These are phyloP conservation scores for Colletotrichum musae DNA, from an alignment of 2,329 filamentous ascomycete genomes.

Conservation along the genomic window DNA sequence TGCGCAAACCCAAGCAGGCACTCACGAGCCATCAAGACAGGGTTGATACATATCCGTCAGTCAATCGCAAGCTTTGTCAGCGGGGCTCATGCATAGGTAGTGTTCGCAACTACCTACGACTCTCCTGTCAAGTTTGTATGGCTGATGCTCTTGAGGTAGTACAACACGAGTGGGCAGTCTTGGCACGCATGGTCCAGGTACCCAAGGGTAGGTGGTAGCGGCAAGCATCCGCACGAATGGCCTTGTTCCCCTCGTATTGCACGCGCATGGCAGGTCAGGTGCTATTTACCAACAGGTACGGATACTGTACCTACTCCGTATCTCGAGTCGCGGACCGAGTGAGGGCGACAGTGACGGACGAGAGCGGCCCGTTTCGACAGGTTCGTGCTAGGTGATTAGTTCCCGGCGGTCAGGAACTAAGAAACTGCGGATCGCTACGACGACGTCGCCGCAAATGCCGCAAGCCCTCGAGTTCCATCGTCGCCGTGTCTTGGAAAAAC, in stretches of 20 bases:
- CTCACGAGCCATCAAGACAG: too few species aligned
- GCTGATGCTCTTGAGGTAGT: neutral
- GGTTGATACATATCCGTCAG: neutral
- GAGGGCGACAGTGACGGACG: conserved; percentile 13
- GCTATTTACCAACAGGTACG: neutral
- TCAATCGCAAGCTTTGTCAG: neutral
- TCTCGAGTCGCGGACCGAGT: conserved; percentile 2
- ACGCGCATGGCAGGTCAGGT: neutral
- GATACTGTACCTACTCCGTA: neutral
- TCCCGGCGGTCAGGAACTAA: conserved; percentile 8
- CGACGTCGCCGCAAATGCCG: neutral
- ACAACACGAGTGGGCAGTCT: neutral
- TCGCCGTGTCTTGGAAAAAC: neutral
- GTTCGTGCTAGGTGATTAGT: conserved; percentile 17
- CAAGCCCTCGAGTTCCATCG: neutral
- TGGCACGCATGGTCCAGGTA: neutral
- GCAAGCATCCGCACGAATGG: neutral
- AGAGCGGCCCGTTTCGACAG: conserved; percentile 32
- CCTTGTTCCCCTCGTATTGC: conserved; percentile 11
- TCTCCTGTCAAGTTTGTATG: neutral
- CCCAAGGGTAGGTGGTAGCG: neutral
- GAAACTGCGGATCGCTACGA: neutral
- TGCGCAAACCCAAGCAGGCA: too few species aligned
- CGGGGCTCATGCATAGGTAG: neutral
- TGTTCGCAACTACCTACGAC: neutral